Evolutionary conservation across 306 rosid genomes (phyloP).

Genomic region (Crotalaria pallida): DNA sequence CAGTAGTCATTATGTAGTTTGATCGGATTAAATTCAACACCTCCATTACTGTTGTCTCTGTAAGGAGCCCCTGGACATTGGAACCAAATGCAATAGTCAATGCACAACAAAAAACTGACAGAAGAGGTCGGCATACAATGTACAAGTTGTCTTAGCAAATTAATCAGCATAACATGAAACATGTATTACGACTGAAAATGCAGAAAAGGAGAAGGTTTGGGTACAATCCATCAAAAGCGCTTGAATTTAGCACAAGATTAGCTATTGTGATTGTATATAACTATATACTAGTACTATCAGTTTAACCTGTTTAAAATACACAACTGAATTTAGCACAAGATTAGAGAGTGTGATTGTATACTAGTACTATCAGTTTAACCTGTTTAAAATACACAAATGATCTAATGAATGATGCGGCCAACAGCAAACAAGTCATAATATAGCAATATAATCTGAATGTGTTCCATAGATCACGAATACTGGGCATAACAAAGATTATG

Average conservation of each 20-base stretch:
- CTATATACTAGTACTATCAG: no score
- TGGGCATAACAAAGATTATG: not conserved
- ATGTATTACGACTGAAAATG: not conserved
- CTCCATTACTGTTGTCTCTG: slow-evolving; percentile 74
- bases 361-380: not conserved
- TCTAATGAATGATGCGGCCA: not conserved
- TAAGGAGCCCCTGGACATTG: slow-evolving; percentile 59
- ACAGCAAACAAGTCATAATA: not conserved
- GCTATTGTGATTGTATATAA: not conserved
- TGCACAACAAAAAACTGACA: not conserved
- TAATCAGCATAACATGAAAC: not conserved
- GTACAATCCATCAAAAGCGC: slow-evolving; percentile 9
- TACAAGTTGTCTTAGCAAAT: not conserved
- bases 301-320: not conserved
- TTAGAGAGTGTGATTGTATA: not conserved
- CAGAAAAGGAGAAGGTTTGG: not conserved
- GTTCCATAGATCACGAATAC: not conserved
- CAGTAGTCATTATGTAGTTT: slow-evolving; percentile 85
- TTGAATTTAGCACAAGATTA: not conserved
- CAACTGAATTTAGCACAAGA: not conserved
- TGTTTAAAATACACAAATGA: not conserved
- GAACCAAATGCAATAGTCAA: slow-evolving; percentile 21
- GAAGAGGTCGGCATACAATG: slow-evolving; percentile 3
- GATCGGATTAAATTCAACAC: slow-evolving; percentile 80
- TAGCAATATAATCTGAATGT: not conserved